These are phyloP conservation scores for Fonsecaea monophora DNA, from an alignment of 2,329 filamentous ascomycete species.

Conservation along the genomic window DNA sequence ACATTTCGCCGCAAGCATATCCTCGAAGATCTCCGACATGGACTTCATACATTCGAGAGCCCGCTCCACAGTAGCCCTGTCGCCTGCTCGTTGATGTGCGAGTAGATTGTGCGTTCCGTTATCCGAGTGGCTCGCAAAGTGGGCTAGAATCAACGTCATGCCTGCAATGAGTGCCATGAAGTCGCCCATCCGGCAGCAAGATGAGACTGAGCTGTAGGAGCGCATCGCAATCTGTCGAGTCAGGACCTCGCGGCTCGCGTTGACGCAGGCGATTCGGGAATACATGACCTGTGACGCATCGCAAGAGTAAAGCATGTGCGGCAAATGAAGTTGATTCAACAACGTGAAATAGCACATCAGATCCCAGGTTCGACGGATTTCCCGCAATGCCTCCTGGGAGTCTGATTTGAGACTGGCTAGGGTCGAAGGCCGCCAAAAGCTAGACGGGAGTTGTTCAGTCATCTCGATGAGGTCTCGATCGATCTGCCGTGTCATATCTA, in stretches of 20 bases:
- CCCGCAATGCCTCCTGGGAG: slow-evolving; percentile 38
- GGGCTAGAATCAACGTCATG: slow-evolving; percentile 40
- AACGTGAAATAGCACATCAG: slow-evolving; percentile 62
- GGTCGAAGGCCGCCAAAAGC: slow-evolving; percentile 58
- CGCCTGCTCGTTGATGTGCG: slow-evolving; percentile 49
- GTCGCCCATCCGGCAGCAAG: slow-evolving; percentile 41
- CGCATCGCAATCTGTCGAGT: slow-evolving; percentile 26
- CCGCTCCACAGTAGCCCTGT: slow-evolving; percentile 52
- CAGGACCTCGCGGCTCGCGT: slow-evolving; percentile 60
- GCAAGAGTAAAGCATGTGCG: slow-evolving; percentile 57
- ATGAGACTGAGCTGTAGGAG: slow-evolving; percentile 32
- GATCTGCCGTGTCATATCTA: slow-evolving; percentile 54
- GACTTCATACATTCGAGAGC: no score
- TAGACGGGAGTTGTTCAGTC: slow-evolving; percentile 49
- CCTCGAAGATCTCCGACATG: slow-evolving; percentile 47
- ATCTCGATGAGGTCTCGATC: slow-evolving; percentile 55
- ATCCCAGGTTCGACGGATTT: slow-evolving; percentile 51
- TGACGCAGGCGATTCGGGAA: slow-evolving; percentile 58
- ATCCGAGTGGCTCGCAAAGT: slow-evolving; percentile 39
- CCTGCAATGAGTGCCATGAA: slow-evolving; percentile 40
- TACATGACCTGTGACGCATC: slow-evolving; percentile 43
- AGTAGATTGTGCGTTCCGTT: slow-evolving; percentile 41
- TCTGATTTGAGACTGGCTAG: slow-evolving; percentile 18
- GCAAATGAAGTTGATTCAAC: slow-evolving; percentile 61
- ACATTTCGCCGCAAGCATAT: slow-evolving; percentile 43